Evolutionary conservation across 2,329 filamentous ascomycete genomes (phyloP).

Genomic region (Ophiostoma ips): DNA sequence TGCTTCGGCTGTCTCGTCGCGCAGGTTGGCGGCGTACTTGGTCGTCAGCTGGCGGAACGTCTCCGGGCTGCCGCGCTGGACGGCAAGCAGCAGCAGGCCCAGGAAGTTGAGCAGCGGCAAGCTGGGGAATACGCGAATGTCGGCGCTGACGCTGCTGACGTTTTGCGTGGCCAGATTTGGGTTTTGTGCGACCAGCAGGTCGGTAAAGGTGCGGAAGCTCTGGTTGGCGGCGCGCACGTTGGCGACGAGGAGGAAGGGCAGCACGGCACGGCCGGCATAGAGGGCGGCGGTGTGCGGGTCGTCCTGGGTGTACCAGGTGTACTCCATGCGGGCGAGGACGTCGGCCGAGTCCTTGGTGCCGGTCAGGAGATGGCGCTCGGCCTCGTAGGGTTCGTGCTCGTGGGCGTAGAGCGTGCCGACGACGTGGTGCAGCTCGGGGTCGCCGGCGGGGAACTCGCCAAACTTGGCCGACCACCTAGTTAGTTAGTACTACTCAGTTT

Average conservation of each 20-base stretch:
- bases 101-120: slow-evolving; percentile 94
- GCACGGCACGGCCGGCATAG: slow-evolving; percentile 73
- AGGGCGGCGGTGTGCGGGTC: slow-evolving; percentile 75
- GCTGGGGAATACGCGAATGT: slow-evolving; percentile 73
- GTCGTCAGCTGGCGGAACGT: slow-evolving; percentile 68
- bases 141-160: slow-evolving; percentile 59
- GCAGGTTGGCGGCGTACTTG: slow-evolving; percentile 69
- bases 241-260: slow-evolving; percentile 81
- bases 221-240: slow-evolving; percentile 84
- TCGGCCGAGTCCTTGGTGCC: slow-evolving; percentile 82
- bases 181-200: slow-evolving; percentile 40
- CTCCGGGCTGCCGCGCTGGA: slow-evolving; percentile 66
- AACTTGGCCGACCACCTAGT: slow-evolving; percentile 68
- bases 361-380: slow-evolving; percentile 76
- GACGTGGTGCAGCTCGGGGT: slow-evolving; percentile 89
- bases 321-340: slow-evolving; percentile 70
- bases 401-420: slow-evolving; percentile 80
- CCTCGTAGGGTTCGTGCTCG: slow-evolving; percentile 84
- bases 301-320: slow-evolving; percentile 84
- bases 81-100: slow-evolving; percentile 65
- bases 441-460: slow-evolving; percentile 78
- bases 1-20: slow-evolving; percentile 46
- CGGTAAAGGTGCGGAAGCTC: slow-evolving; percentile 63
- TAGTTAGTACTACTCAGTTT: background rate
- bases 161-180: slow-evolving; percentile 58